phyloP scores from a whole-genome alignment of 768 basidiomycete species.

The Pleurotus citrinopileatus region DNA sequence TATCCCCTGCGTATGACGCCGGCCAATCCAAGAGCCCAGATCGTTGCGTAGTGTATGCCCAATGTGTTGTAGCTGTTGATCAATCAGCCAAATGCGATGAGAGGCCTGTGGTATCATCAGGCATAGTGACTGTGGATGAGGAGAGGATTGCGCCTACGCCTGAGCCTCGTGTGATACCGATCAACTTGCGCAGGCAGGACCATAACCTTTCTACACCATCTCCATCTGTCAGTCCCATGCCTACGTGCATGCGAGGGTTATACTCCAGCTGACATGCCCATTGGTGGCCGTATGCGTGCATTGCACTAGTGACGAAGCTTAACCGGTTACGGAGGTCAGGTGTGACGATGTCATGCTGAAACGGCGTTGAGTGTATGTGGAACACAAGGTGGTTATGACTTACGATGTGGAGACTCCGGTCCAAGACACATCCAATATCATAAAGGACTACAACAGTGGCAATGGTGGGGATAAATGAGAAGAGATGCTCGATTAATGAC shows the following conservation, averaged over 20 bases:
- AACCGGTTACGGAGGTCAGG: slow-evolving; percentile 17
- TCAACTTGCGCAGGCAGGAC: slow-evolving; percentile 30
- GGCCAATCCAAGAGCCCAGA: slow-evolving; percentile 31
- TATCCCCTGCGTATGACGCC: slow-evolving; percentile 17
- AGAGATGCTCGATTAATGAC: slow-evolving; percentile 28
- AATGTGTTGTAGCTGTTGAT: slow-evolving; percentile 26
- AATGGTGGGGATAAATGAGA: slow-evolving; percentile 22
- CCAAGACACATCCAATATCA: slow-evolving; percentile 32
- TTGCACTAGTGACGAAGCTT: slow-evolving; percentile 27
- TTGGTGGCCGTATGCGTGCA: slow-evolving; percentile 38
- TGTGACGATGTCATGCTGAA: slow-evolving; percentile 26
- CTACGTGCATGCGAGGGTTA: slow-evolving; percentile 26
- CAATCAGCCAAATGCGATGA: slow-evolving; percentile 29
- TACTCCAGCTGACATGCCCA: slow-evolving; percentile 33
- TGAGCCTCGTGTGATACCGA: slow-evolving; percentile 27
- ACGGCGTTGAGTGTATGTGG: background rate
- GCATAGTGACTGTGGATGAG: slow-evolving; percentile 1
- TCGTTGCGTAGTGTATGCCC: slow-evolving; percentile 21
- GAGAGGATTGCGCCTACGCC: slow-evolving; percentile 22
- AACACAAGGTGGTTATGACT: slow-evolving; percentile 4
- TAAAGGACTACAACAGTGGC: slow-evolving; percentile 26
- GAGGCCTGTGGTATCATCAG: slow-evolving; percentile 15
- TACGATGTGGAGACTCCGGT: slow-evolving; percentile 26
- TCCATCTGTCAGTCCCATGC: slow-evolving; percentile 29
- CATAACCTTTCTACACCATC: slow-evolving; percentile 33